phyloP scores from a whole-genome alignment of 768 basidiomycete genomes.

The Boletus sensibilis region DNA sequence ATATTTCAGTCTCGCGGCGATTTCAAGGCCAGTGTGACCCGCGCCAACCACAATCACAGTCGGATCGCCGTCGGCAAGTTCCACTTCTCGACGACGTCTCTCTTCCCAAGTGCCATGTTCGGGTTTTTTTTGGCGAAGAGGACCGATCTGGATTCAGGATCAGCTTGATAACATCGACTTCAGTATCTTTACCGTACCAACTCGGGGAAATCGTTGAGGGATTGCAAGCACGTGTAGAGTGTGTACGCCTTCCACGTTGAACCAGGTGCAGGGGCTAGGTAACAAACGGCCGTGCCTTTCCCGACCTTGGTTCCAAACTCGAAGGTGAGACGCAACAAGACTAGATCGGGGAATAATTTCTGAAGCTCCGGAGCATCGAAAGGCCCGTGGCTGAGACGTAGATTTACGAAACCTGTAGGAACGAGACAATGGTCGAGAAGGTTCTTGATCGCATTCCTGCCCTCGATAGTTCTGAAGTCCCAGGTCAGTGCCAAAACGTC shows the following conservation, averaged over 20 bases:
- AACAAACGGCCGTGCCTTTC: constrained; percentile 49
- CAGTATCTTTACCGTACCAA: constrained; percentile 23
- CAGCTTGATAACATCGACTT: neutral
- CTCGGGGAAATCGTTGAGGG: constrained; percentile 56
- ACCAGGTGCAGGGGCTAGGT: constrained; percentile 47
- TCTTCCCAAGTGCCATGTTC: constrained; percentile 58
- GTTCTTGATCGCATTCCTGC: constrained; percentile 35
- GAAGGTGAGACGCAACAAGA: constrained; percentile 56
- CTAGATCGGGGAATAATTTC: constrained; percentile 50
- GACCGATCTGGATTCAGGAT: constrained; percentile 30
- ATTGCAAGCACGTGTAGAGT: constrained; percentile 60
- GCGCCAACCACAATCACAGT: constrained; percentile 63
- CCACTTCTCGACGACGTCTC: constrained; percentile 40
- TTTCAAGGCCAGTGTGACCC: constrained; percentile 64
- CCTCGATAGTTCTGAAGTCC: constrained; percentile 52
- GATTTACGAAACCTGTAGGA: constrained; percentile 19
- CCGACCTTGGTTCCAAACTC: constrained; percentile 53
- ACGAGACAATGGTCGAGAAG: constrained; percentile 42
- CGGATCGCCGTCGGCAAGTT: constrained; percentile 51
- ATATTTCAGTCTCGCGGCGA: constrained; percentile 64
- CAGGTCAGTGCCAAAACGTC: constrained; percentile 54
- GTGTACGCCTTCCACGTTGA: constrained; percentile 58
- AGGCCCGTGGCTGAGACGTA: constrained; percentile 20
- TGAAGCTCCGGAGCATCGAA: constrained; percentile 35
- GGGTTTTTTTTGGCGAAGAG: constrained; percentile 40